Base-by-base conservation (phyloP, 2,329 filamentous ascomycete genomes). In the Penicillium nordicum region DNA sequence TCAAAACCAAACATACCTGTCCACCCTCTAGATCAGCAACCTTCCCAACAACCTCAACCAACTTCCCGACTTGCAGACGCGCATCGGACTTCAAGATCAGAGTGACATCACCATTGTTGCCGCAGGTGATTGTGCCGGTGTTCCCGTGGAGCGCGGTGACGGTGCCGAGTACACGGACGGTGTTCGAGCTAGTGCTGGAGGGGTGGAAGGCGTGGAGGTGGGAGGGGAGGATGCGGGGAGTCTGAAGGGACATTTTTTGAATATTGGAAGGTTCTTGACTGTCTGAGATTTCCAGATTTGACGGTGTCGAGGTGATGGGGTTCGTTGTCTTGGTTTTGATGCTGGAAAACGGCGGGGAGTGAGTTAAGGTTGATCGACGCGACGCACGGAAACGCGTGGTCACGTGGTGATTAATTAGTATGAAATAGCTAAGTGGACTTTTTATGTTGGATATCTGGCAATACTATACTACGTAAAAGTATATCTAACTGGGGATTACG, bases 111-210 rank as follows among this genome's bases (percentile, higher is more conserved):
- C 93, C 93, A 27, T 86, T 70, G 27, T 62, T 66, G 3, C 80
- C 88, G 6, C 90, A 88, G 55, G 96, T 91, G 30, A 97, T 83
- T 6, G 86, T 85, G 0, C 92, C 93, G 49, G 84, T 83, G 50
- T 94, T 89, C 63, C 92, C 92, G 50, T 87, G 87, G 25, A 97
- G 80, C 67, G 94, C 87, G 4, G 84, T 83, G 45, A 97, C 92
- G 67, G 88, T 92, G 67, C 94, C 94, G 5, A 96, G 82, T 53
- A 97, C 80, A 66, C 92, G 92, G 60, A 97, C 89, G 60, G 89
- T 74, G 55, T 67, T 65, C 30, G 66, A 60, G 55, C 61, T 64
- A 27, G 67, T 55, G 55, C 65, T 67, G 45, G 73, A 83, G 63
- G 81, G 80, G 63, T 86, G 81, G 77, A 92, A 96, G 69, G 82